Evolutionary conservation across 495 filamentous ascomycete species (phyloP).

Genomic region (Filosporella fistucella): DNA sequence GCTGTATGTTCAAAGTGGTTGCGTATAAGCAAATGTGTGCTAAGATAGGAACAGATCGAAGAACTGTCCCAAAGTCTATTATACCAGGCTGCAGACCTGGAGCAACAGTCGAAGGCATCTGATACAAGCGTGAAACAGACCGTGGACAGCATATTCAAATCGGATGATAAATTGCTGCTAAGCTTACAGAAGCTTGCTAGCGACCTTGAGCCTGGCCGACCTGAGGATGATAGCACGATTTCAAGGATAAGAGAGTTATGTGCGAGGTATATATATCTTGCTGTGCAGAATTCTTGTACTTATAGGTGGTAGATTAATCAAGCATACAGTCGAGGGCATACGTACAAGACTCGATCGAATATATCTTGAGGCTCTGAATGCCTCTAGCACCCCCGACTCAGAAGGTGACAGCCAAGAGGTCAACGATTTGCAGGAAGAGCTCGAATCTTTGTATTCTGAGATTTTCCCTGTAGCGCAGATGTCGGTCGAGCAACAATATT

Average conservation of each 20-base stretch:
- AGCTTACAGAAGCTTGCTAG: slow-evolving; percentile 44
- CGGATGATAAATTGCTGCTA: slow-evolving; percentile 41
- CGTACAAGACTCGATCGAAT: slow-evolving; percentile 40
- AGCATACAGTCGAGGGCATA: slow-evolving; percentile 41
- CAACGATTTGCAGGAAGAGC: slow-evolving; percentile 45
- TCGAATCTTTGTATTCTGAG: slow-evolving; percentile 59
- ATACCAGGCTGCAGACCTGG: slow-evolving; percentile 34
- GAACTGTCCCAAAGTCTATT: slow-evolving; percentile 34
- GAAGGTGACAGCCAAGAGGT: slow-evolving; percentile 12
- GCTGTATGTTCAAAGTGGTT: too few species aligned
- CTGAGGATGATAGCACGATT: slow-evolving; percentile 31
- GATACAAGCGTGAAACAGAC: slow-evolving; percentile 27
- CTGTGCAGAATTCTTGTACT: background rate
- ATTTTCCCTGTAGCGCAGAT: slow-evolving; percentile 60
- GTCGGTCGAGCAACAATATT: slow-evolving; percentile 54
- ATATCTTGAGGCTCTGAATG: slow-evolving; percentile 35
- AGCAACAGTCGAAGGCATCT: slow-evolving; percentile 28
- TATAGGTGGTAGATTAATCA: slow-evolving; percentile 34
- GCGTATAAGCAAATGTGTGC: too few species aligned
- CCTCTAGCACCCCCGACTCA: slow-evolving; percentile 1
- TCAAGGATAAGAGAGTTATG: slow-evolving; percentile 37
- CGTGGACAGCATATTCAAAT: slow-evolving; percentile 31
- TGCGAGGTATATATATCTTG: slow-evolving; percentile 21
- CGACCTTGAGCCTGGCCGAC: slow-evolving; percentile 37
- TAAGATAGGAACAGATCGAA: too few species aligned